Evolutionary conservation across 306 rosid species (phyloP), one percentile per base, ranked within the genome.

Genomic region (Vigna hirtella): DNA sequence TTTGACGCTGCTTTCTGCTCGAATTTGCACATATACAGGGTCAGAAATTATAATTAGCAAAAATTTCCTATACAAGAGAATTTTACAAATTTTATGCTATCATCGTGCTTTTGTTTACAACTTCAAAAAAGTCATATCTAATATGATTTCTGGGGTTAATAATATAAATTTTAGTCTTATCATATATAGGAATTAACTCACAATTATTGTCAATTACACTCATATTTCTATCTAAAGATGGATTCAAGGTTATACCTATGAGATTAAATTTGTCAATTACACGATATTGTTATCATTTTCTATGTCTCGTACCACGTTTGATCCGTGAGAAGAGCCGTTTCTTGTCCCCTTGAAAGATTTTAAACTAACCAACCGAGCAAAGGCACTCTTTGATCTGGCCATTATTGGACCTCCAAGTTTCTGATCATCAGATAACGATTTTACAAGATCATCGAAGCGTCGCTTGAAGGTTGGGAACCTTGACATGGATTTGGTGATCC

Each of bases 401-500:
- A 93, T 65, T 72, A 79, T 58, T 59, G 57, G 66, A 24, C 78
- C 79, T 81, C 82, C 84, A 14, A 79, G 85, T 79, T 82, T 89
- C 61, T 85, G 89, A 64, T 90, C 89, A 9, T 88, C 88, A 0
- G 88, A 86, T 52, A 96, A 47, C 17, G 73, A 4, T 43, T 85
- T 83, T 17, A 89, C 84, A 70, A 96, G 90, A 73, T 69, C 34
- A 61, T 91, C 97, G 30, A 90, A 88, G 13, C 96, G 93, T 13
- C 98, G 97, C 89, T 79, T 82, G 81, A 77, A 88, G 9, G 98
- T 96, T 1, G 96, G 99, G 43, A 84, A 96, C 88, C 99, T 91
- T 26, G 98, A 82, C 84, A 93, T 93, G 12, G 98, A 93, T 75
- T 87, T 93, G 26, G 91, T 96, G 79, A 96, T 88, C 59, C 99